Percentiles rank a stretch among this genome's conserved stretches.
Conservation (phyloP, 2,329 filamentous ascomycete genomes). For the Alternaria panax region DNA sequence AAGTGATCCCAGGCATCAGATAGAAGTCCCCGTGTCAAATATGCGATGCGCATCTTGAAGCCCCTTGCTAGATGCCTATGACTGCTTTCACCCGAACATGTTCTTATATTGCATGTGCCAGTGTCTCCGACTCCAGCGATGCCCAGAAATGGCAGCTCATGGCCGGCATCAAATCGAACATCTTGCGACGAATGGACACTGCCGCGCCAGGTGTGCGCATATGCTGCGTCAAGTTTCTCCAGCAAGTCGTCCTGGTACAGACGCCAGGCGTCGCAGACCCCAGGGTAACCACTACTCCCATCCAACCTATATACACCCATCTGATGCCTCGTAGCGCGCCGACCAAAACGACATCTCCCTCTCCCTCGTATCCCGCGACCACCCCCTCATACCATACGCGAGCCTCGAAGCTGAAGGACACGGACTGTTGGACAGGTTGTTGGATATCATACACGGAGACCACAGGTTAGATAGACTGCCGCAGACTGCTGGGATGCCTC, state of each 20-base stretch:
- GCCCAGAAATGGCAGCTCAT: conserved; percentile 85
- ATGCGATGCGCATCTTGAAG: conserved; percentile 23
- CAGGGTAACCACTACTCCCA: conserved; percentile 65
- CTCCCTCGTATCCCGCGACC: conserved; percentile 81
- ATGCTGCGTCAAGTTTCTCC: conserved; percentile 97
- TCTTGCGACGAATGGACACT: conserved; percentile 86
- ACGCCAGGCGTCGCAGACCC: conserved; percentile 86
- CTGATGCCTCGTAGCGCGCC: conserved; percentile 63
- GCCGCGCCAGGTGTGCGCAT: conserved; percentile 79
- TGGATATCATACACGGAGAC: conserved; percentile 85
- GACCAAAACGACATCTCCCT: conserved; percentile 86
- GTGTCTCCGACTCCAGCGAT: conserved; percentile 87
- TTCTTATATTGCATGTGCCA: conserved; percentile 57
- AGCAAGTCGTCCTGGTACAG: conserved; percentile 90
- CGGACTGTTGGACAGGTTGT: conserved; percentile 86
- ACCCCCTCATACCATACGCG: conserved; percentile 78
- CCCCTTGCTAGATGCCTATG: conserved; percentile 22
- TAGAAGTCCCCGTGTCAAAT: conserved; percentile 29
- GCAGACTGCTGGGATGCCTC: conserved; percentile 18
- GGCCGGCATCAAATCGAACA: conserved; percentile 85
- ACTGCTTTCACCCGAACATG: conserved; percentile 31
- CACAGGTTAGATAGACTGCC: conserved; percentile 68
- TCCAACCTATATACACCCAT: conserved; percentile 9
- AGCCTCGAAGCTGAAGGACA: conserved; percentile 92
- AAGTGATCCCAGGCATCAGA: conserved; percentile 59